phyloP scores from a whole-genome alignment of 2,329 filamentous ascomycete species.

The Aspergillus melleus region DNA sequence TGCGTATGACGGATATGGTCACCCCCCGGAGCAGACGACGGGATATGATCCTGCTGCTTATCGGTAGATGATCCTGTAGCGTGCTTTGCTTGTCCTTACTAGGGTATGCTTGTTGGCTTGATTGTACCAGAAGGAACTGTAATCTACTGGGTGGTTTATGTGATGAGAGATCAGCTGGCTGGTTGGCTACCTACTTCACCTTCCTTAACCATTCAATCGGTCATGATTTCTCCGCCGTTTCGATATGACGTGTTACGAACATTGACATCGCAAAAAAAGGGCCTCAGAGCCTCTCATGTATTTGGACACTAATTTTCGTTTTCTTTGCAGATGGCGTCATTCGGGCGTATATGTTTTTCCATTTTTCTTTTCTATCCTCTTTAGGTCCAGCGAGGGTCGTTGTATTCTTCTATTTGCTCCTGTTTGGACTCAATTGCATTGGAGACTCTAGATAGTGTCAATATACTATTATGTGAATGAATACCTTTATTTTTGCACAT shows the following conservation, averaged over 20 bases:
- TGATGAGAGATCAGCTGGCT: neutral
- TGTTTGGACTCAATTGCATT: neutral
- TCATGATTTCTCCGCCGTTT: neutral
- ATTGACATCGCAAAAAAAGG: neutral
- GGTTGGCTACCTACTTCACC: too few species aligned
- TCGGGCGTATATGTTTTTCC: conserved; percentile 10
- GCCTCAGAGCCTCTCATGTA: neutral
- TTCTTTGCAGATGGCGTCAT: conserved; percentile 6
- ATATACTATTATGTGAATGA: too few species aligned
- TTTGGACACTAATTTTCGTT: neutral
- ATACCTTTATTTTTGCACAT: neutral
- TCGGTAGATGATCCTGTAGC: conserved; percentile 16
- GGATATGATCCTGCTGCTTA: conserved; percentile 37
- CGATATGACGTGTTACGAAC: conserved; percentile 13
- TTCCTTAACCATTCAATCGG: neutral
- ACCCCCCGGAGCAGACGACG: conserved; percentile 35
- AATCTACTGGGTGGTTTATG: neutral
- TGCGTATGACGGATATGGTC: conserved; percentile 23
- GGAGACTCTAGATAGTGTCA: too few species aligned
- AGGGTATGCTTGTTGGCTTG: too few species aligned
- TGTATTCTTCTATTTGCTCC: neutral
- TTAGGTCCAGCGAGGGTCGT: neutral
- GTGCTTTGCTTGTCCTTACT: neutral
- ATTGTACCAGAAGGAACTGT: neutral
- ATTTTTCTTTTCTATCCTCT: neutral